Evolutionary conservation across 2,329 filamentous ascomycete species (phyloP).

Genomic region (Nemania sp.): DNA sequence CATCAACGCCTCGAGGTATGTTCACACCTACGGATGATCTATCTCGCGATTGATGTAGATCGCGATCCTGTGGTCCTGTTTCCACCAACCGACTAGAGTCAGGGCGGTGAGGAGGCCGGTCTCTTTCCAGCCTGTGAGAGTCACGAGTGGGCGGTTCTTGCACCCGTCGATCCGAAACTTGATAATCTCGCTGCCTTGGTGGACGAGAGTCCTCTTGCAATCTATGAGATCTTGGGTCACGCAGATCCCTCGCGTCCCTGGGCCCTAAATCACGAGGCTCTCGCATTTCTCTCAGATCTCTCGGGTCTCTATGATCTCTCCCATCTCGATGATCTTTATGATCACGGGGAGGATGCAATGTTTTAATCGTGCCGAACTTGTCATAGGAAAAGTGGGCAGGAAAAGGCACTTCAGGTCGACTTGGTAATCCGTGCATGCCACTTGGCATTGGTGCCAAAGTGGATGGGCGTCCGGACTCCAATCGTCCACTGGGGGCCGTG

Average conservation of each 20-base stretch:
- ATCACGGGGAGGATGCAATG: constrained; percentile 37
- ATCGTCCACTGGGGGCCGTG: constrained; percentile 31
- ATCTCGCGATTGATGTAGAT: constrained; percentile 39
- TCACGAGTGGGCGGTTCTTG: constrained; percentile 44
- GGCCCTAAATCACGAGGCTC: constrained; percentile 42
- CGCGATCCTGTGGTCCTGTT: constrained; percentile 45
- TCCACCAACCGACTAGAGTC: constrained; percentile 37
- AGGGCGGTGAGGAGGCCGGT: constrained; percentile 40
- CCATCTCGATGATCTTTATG: constrained; percentile 40
- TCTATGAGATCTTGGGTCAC: constrained; percentile 43
- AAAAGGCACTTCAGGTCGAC: constrained; percentile 60
- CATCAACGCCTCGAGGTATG: constrained; percentile 34
- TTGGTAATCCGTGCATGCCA: constrained; percentile 52
- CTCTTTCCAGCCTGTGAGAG: constrained; percentile 44
- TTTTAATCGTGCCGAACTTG: constrained; percentile 48
- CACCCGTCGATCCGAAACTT: constrained; percentile 46
- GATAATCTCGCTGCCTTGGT: constrained; percentile 48
- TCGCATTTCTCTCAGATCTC: constrained; percentile 47
- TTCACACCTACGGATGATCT: constrained; percentile 35
- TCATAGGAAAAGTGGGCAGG: constrained; percentile 52
- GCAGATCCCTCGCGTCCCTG: constrained; percentile 42
- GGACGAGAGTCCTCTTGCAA: constrained; percentile 46
- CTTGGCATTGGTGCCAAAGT: constrained; percentile 33
- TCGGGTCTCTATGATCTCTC: constrained; percentile 34
- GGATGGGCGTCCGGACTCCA: constrained; percentile 40